Evolutionary conservation across 2,329 filamentous ascomycete species (phyloP), one percentile per base, ranked within the genome.

Genomic region (Hypoxylon sp.): DNA sequence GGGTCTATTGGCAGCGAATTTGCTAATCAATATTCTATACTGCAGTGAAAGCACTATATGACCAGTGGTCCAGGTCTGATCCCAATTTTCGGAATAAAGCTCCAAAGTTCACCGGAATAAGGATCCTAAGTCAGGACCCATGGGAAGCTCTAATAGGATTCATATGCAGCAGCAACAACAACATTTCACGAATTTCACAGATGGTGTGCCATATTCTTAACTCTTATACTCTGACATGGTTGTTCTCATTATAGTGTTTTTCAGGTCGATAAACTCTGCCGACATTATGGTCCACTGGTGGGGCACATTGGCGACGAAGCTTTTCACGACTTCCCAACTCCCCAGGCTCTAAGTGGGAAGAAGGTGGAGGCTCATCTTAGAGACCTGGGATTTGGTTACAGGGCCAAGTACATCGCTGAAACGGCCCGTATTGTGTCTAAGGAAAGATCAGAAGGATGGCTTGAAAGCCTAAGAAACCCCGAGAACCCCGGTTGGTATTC

Each of bases 121-220:
- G 96, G 21, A 98, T 99, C 72, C 83, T 99, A 48, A 93, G 91
- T 74, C 96, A 99, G 82, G 94, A 98, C 83, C 91, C 95, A 0
- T 99, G 97, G 96, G 96, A 99, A 80, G 90, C 96, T 0, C 84
- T 99, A 21, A 85, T 99, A 24, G 91, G 92, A 62, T 99, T 99
- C 80, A 99, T 99, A 71, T 99, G 96, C 85, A 98, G 94, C 80
- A 97, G 94, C 81, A 99, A 99, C 81, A 99, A 99, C 82, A 98
- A 99, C 78, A 99, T 99, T 67, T 87, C 91, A 1, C 89, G 96
- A 42, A 99, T 99, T 78, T 95, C 93, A 4, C 93, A 97, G 80
- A 99, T 99, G 96, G 94, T 92, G 75, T 70, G 76, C 39, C 27
- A 47, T 15, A 31, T 3, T 19, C 7, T 6, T 46, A 44, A 17